Evolutionary conservation across 805 yeast species (phyloP).

Genomic region (Ogataea wickerhamii): DNA sequence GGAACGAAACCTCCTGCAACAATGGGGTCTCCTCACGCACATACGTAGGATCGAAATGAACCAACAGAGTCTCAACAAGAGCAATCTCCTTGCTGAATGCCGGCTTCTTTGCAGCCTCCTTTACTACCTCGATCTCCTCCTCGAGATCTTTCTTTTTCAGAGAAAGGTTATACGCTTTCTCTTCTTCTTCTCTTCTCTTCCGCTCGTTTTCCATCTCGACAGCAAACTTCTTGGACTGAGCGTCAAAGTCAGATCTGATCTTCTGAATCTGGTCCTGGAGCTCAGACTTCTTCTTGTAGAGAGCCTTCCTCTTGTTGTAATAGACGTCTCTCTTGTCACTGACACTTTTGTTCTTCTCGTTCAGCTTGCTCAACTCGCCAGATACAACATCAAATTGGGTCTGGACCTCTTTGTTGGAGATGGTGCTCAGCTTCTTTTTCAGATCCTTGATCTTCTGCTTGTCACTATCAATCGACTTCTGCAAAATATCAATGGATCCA

Average conservation of each 20-base stretch:
- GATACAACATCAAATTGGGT: slow-evolving; percentile 65
- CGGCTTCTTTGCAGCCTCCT: slow-evolving; percentile 68
- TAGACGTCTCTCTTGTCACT: slow-evolving; percentile 64
- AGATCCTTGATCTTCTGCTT: slow-evolving; percentile 70
- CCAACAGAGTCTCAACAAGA: slow-evolving; percentile 67
- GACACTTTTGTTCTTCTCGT: slow-evolving; percentile 53
- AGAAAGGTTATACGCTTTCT: slow-evolving; percentile 49
- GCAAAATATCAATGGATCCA: slow-evolving; percentile 66
- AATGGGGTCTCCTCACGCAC: slow-evolving; percentile 47
- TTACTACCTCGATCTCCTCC: slow-evolving; percentile 63
- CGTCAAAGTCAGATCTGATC: slow-evolving; percentile 71
- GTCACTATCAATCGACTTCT: slow-evolving; percentile 74
- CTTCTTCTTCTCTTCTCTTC: slow-evolving; percentile 65
- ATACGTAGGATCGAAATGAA: slow-evolving; percentile 74
- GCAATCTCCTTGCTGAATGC: slow-evolving; percentile 80
- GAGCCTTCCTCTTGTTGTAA: slow-evolving; percentile 60
- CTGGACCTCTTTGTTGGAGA: slow-evolving; percentile 62
- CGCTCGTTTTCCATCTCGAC: slow-evolving; percentile 64
- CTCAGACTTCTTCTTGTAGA: slow-evolving; percentile 65
- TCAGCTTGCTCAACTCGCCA: slow-evolving; percentile 65
- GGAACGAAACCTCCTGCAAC: slow-evolving; percentile 10
- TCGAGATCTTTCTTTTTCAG: slow-evolving; percentile 47
- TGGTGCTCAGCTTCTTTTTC: slow-evolving; percentile 58
- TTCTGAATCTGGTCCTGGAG: slow-evolving; percentile 63
- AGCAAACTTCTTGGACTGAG: slow-evolving; percentile 68